Percentiles rank a stretch among this genome's conserved stretches.
Evolutionary conservation across 129 eudicot species (phyloP).

Genomic region (sunflower (Helianthus annuus)): HanXRQr2.0-SUNRISE NC_035436.2:176241347-176241846

Average conservation of each 20-base stretch:
- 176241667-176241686: slow-evolving; percentile 87
- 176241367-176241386: not conserved
- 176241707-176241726: slow-evolving; percentile 62
- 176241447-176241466: not conserved
- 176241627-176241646: slow-evolving; percentile 28
- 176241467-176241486: not conserved
- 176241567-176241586: too few relatives aligned
- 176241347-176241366: not conserved
- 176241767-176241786: slow-evolving; percentile 65
- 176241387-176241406: slow-evolving; percentile 1
- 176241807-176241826: slow-evolving; percentile 75
- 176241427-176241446: slow-evolving; percentile 3
- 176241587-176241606: slow-evolving; percentile 22
- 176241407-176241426: not conserved
- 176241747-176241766: slow-evolving; percentile 74
- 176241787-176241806: slow-evolving; percentile 67
- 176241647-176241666: slow-evolving; percentile 92
- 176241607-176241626: not conserved
- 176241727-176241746: slow-evolving; percentile 91
- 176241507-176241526: not conserved
- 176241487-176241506: not conserved
- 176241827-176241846: slow-evolving; percentile 75
- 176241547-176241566: too few relatives aligned
- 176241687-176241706: slow-evolving; percentile 89
- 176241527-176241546: not conserved